Evolutionary conservation across 2,329 filamentous ascomycete species (phyloP).

Genomic region (Pyricularia pennisetigena): DNA sequence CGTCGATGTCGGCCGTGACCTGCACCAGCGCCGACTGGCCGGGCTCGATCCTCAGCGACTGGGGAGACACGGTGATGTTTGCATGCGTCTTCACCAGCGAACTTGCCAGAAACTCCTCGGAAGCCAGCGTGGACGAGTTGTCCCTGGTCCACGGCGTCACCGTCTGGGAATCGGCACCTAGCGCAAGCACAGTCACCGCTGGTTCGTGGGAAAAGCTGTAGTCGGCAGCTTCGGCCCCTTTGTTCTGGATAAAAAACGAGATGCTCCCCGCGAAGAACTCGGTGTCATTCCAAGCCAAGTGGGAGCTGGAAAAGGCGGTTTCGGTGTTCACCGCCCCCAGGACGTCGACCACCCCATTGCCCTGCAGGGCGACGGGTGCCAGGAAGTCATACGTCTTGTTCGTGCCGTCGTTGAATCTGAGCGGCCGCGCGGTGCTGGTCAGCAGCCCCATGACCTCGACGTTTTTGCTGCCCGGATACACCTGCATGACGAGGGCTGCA

Average conservation of each 20-base stretch:
- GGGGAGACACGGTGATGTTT: neutral
- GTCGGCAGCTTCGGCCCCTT: neutral
- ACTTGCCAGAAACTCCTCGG: neutral
- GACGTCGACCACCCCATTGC: neutral
- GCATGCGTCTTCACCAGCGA: neutral
- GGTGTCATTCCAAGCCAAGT: neutral
- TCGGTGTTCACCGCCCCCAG: neutral
- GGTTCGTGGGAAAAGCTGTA: neutral
- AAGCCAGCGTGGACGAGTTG: neutral
- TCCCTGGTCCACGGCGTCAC: neutral
- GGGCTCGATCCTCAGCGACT: neutral
- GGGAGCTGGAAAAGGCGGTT: neutral
- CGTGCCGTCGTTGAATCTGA: neutral
- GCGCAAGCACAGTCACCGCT: neutral
- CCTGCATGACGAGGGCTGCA: neutral
- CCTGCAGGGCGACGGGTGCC: neutral
- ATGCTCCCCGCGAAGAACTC: neutral
- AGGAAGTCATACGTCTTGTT: neutral
- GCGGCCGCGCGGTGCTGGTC: neutral
- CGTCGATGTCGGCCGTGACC: neutral
- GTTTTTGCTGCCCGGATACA: neutral
- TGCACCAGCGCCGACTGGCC: neutral
- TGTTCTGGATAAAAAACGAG: neutral
- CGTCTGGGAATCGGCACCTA: neutral
- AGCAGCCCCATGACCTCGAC: neutral